phyloP scores from a whole-genome alignment of 1,284 basidiomycete species.

The Pseudozyma sp. region DNA sequence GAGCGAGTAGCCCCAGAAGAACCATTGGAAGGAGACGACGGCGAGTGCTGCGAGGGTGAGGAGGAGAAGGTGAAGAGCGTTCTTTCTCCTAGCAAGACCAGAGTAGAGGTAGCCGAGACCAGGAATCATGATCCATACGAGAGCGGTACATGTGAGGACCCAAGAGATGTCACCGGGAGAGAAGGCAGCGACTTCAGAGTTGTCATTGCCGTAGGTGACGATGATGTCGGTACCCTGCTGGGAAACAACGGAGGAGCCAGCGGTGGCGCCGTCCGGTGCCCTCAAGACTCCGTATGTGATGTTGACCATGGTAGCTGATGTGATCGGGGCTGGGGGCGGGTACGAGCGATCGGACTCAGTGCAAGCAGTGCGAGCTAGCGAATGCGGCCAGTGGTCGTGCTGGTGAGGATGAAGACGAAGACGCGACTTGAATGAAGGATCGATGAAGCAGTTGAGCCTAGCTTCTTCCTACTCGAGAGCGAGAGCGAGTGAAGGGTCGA shows the following conservation, averaged over 20 bases:
- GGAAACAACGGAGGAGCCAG: slow-evolving; percentile 14
- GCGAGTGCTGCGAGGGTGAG: slow-evolving; percentile 70
- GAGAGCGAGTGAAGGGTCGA: too few species aligned
- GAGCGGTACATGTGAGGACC: slow-evolving; percentile 79
- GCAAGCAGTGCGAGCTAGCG: background rate
- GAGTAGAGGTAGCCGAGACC: slow-evolving; percentile 83
- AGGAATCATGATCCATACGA: slow-evolving; percentile 79
- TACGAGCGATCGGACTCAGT: background rate
- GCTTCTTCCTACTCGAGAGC: too few species aligned
- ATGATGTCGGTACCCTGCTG: slow-evolving; percentile 63
- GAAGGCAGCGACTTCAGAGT: slow-evolving; percentile 49
- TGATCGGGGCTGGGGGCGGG: background rate
- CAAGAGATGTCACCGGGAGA: slow-evolving; percentile 66
- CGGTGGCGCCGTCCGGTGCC: slow-evolving; percentile 24
- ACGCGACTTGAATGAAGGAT: too few species aligned
- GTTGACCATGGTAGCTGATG: slow-evolving; percentile 51
- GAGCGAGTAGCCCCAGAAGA: slow-evolving; percentile 70
- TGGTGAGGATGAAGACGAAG: too few species aligned
- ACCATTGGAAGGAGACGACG: slow-evolving; percentile 74
- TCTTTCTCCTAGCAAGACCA: slow-evolving; percentile 80
- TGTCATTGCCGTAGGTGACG: slow-evolving; percentile 56
- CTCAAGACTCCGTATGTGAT: slow-evolving; percentile 54
- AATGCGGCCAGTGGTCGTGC: too few species aligned
- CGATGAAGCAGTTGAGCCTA: too few species aligned
- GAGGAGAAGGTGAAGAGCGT: slow-evolving; percentile 72